Percentiles rank a stretch among this genome's conserved stretches.
These are phyloP conservation scores for Gossypium australe DNA, from an alignment of 345 rosid species.

Conservation along the genomic window DNA sequence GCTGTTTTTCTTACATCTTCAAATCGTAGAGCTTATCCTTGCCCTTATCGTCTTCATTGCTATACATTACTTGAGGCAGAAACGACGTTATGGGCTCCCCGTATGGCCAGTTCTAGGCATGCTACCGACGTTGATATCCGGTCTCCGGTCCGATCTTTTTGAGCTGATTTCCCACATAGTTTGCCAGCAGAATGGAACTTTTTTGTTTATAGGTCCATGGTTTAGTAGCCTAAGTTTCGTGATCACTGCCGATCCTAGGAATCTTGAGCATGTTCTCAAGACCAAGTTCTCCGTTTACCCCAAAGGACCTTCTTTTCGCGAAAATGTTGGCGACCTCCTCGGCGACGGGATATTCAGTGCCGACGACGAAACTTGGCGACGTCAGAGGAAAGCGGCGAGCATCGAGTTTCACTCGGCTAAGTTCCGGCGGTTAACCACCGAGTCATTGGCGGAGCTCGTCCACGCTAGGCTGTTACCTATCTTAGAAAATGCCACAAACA, in stretches of 20 bases:
- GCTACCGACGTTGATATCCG: constrained; percentile 68
- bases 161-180: constrained; percentile 67
- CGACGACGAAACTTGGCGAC: constrained; percentile 79
- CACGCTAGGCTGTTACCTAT: constrained; percentile 72
- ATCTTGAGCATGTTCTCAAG: constrained; percentile 83
- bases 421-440: constrained; percentile 65
- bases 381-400: constrained; percentile 84
- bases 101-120: constrained; percentile 88
- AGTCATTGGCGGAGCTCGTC: constrained; percentile 66
- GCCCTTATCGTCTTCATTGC: constrained; percentile 41
- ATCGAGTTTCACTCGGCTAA: constrained; percentile 86
- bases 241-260: constrained; percentile 79
- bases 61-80: constrained; percentile 52
- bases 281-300: constrained; percentile 78
- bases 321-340: constrained; percentile 62
- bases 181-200: constrained; percentile 63
- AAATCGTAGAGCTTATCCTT: constrained; percentile 45
- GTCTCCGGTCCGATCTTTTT: constrained; percentile 45
- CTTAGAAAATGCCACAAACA: constrained; percentile 42
- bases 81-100: constrained; percentile 48
- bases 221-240: constrained; percentile 71
- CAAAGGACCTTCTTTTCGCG: constrained; percentile 73
- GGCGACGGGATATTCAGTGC: constrained; percentile 91
- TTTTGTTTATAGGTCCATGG: constrained; percentile 73
- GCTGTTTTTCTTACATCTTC: constrained; percentile 38